These are phyloP conservation scores for Rhododendron ovatum DNA, from an alignment of 148 eudicot species.

Conservation along the genomic window DNA sequence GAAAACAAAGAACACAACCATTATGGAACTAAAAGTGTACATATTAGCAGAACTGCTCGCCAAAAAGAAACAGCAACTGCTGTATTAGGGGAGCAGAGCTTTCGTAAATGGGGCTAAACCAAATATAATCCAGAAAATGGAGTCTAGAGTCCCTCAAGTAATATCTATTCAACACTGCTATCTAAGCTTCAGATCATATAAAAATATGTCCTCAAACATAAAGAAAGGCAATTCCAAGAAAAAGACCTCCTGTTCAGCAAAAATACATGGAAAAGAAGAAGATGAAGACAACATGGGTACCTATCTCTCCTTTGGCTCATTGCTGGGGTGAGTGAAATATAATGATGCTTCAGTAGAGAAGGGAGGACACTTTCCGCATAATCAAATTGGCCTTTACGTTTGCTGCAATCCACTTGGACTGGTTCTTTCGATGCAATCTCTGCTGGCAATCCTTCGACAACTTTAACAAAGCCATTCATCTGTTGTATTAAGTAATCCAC, in stretches of 20 bases:
- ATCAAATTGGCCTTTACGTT: constrained; percentile 89
- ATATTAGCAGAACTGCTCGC: not conserved
- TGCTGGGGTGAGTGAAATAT: constrained; percentile 86
- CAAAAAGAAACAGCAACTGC: not conserved
- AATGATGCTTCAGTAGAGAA: constrained; percentile 65
- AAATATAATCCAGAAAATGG: not conserved
- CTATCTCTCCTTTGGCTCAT: constrained; percentile 99
- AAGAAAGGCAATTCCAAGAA: not conserved
- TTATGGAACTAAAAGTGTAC: not conserved
- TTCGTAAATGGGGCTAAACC: not conserved
- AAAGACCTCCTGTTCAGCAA: not conserved
- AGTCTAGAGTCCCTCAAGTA: not conserved
- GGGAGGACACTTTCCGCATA: constrained; percentile 86
- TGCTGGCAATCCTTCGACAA: constrained; percentile 75
- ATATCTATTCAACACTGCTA: not conserved
- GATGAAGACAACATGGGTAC: constrained; percentile 23
- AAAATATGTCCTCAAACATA: not conserved
- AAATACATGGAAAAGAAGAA: not conserved
- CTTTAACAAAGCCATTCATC: constrained; percentile 62
- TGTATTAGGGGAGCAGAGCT: not conserved
- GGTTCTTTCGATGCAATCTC: constrained; percentile 76
- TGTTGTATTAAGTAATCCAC: constrained; percentile 77
- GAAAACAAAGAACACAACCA: not conserved
- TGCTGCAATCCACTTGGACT: constrained; percentile 78
- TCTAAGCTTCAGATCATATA: not conserved